Evolutionary conservation across 805 yeast species (phyloP), one percentile per base, ranked within the genome.

Genomic region (Diddensiella transvaalensis): DNA sequence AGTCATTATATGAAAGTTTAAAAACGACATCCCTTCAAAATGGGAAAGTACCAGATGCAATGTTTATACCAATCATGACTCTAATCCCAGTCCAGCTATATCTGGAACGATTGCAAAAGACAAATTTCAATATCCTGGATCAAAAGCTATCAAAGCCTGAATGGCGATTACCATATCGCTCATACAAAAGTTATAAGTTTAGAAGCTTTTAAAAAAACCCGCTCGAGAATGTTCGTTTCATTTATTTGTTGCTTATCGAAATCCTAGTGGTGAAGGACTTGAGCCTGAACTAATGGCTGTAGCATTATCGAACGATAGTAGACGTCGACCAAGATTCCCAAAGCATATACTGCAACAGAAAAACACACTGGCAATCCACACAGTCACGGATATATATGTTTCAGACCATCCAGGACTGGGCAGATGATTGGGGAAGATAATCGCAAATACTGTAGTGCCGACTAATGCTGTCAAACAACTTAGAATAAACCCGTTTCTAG

Each of bases 51-150:
- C 52, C 65, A 62, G 90, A 84, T 58, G 82, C 81, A 22, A 54
- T 85, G 22, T 81, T 76, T 55, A 73, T 82, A 2, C 91, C 95
- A 2, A 74, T 78, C 50, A 76, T 87, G 87, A 67, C 74, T 17
- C 77, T 82, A 0, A 70, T 85, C 2, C 95, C 95, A 0, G 74
- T 85, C 0, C 64, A 76, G 15, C 72, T 84, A 35, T 87, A 80
- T 58, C 69, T 87, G 54, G 75, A 75, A 49, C 72, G 72, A 49
- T 70, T 87, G 44, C 84, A 87, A 60, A 74, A 72, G 52, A 58
- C 66, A 51, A 85, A 85, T 61, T 87, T 87, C 60, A 86, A 87
- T 60, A 54, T 85, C 3, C 66, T 76, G 42, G 62, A 63, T 56
- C 69, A 70, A 13, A 70, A 66, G 38, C 62, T 80, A 40, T 66